phyloP scores from a whole-genome alignment of 257 asterid genomes.

The Echites panduratus region DNA sequence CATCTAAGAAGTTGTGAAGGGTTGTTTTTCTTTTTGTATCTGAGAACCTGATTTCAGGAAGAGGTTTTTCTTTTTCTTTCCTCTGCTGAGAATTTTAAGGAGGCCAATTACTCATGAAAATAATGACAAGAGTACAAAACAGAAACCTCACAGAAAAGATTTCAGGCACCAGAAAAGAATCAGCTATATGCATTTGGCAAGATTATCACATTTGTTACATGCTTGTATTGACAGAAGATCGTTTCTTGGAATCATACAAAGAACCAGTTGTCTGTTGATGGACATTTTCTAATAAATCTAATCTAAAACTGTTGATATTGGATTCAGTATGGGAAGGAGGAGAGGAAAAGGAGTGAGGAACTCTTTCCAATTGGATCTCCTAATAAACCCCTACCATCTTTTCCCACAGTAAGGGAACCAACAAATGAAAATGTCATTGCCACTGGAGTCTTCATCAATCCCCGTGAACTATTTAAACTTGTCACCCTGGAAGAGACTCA shows the following conservation, averaged over 20 bases:
- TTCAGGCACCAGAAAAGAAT: neutral
- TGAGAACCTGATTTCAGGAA: too few species aligned
- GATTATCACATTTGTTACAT: constrained; percentile 1
- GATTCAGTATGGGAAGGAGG: neutral
- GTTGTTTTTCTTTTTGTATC: neutral
- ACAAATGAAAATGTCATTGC: neutral
- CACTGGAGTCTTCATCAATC: neutral
- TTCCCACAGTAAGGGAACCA: neutral
- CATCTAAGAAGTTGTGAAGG: constrained; percentile 17
- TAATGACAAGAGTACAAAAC: neutral
- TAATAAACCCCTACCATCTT: neutral
- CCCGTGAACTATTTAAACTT: neutral
- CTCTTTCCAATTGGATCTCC: neutral
- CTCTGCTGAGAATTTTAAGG: too few species aligned
- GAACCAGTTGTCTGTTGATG: neutral
- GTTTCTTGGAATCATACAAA: neutral
- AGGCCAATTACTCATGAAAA: too few species aligned
- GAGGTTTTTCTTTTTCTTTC: too few species aligned
- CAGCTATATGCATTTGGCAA: neutral
- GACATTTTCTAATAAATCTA: neutral
- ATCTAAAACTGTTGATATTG: neutral
- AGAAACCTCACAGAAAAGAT: neutral
- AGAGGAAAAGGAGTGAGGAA: too few species aligned
- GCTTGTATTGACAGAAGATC: neutral
- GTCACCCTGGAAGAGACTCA: neutral